These are phyloP conservation scores for Peronospora farinosa DNA, from an alignment of 352 stramenopile species.

Conservation along the genomic window DNA sequence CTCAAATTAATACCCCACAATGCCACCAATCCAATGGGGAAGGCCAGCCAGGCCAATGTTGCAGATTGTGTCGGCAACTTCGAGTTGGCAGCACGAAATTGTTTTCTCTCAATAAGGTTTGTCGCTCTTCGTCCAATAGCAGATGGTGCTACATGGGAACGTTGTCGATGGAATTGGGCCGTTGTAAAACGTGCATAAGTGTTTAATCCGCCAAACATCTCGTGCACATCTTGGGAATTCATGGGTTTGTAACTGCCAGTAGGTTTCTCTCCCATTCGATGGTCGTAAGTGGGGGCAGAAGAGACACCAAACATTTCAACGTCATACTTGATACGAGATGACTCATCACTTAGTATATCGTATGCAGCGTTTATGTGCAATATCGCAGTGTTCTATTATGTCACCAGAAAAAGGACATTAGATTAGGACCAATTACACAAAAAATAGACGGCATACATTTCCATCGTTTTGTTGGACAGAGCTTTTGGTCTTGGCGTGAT, in stretches of 20 bases:
- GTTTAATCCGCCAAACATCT: constrained; percentile 70
- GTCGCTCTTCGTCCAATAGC: constrained; percentile 56
- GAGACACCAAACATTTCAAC: constrained; percentile 63
- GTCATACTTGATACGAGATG: constrained; percentile 58
- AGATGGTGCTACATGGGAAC: constrained; percentile 44
- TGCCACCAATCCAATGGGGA: constrained; percentile 44
- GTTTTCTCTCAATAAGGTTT: constrained; percentile 60
- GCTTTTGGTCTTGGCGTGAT: constrained; percentile 26
- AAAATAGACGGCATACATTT: constrained; percentile 18
- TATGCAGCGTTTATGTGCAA: constrained; percentile 71
- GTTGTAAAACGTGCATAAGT: constrained; percentile 73
- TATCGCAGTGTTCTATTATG: constrained; percentile 39
- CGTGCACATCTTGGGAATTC: constrained; percentile 62
- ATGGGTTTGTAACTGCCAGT: constrained; percentile 52
- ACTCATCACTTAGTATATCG: constrained; percentile 49
- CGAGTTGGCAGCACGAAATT: constrained; percentile 42
- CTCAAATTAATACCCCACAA: constrained; percentile 63
- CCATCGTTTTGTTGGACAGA: constrained; percentile 23
- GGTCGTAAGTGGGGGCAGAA: constrained; percentile 30
- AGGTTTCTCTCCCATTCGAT: constrained; percentile 16
- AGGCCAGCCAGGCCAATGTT: constrained; percentile 56
- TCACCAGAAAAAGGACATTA: constrained; percentile 1
- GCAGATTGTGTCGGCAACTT: constrained; percentile 56
- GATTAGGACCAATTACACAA: neutral
- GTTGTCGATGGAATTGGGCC: constrained; percentile 56